phyloP scores from a whole-genome alignment of 2,329 filamentous ascomycete species.

The Hymenoscyphus fraxineus region DNA sequence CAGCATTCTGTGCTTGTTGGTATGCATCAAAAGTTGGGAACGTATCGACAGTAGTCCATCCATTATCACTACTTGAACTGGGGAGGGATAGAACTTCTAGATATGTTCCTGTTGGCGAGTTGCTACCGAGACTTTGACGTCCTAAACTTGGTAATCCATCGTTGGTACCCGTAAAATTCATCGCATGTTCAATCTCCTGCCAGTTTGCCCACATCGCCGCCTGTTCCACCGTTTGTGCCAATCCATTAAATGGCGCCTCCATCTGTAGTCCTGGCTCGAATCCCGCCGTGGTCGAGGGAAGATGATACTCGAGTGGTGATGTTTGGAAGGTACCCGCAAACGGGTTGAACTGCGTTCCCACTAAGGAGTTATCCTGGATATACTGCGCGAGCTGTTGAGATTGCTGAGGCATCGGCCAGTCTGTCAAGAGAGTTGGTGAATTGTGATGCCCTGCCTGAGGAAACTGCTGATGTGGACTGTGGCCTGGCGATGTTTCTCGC shows the following conservation, averaged over 20 bases:
- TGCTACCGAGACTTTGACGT: constrained; percentile 50
- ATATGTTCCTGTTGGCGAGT: constrained; percentile 74
- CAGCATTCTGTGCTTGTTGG: constrained; percentile 53
- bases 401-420: constrained; percentile 53
- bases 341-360: constrained; percentile 33
- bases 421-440: constrained; percentile 48
- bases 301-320: constrained; percentile 35
- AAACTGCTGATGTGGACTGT: constrained; percentile 41
- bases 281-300: constrained; percentile 51
- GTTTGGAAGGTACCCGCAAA: constrained; percentile 33
- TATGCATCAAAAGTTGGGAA: constrained; percentile 69
- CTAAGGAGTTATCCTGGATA: constrained; percentile 33
- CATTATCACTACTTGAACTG: constrained; percentile 77
- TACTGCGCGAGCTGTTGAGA: constrained; percentile 35
- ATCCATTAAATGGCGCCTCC: constrained; percentile 58
- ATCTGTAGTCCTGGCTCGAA: constrained; percentile 58
- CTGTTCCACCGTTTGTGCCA: constrained; percentile 55
- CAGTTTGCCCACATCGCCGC: constrained; percentile 66
- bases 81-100: constrained; percentile 81
- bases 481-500: constrained; percentile 32
- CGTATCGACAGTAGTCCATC: constrained; percentile 79
- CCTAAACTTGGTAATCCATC: constrained; percentile 46
- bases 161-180: constrained; percentile 46
- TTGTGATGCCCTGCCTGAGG: constrained; percentile 45
- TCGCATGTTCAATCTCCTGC: constrained; percentile 74